These are phyloP conservation scores for Russula compacta DNA, from an alignment of 768 basidiomycete genomes.

Conservation along the genomic window DNA sequence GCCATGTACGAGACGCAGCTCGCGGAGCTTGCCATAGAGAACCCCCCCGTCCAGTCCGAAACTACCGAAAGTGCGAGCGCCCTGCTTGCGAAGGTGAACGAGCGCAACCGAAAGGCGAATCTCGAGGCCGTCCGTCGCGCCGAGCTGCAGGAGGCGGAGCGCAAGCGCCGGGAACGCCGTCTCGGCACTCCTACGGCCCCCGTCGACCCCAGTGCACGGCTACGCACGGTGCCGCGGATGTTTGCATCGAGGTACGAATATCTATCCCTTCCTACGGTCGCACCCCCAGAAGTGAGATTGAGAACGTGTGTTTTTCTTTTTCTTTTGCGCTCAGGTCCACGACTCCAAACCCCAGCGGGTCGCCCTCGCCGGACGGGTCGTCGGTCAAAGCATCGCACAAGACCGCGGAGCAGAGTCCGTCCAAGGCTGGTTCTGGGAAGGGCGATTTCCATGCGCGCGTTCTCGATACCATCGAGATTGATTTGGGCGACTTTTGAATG, in stretches of 20 bases:
- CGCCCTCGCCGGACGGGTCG: constrained; percentile 25
- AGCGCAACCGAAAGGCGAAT: constrained; percentile 82
- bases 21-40: constrained; percentile 35
- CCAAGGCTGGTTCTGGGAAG: constrained; percentile 27
- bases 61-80: constrained; percentile 23
- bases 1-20: constrained; percentile 55
- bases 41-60: constrained; percentile 10
- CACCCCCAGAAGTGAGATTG: not conserved
- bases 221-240: constrained; percentile 54
- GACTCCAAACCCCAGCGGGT: constrained; percentile 32
- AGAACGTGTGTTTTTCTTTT: not conserved
- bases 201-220: constrained; percentile 57
- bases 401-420: constrained; percentile 21
- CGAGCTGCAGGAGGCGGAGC: constrained; percentile 59
- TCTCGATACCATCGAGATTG: constrained; percentile 62
- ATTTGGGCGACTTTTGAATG: constrained; percentile 64
- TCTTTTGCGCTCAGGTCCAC: constrained; percentile 27
- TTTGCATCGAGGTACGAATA: constrained; percentile 55
- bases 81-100: constrained; percentile 74
- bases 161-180: constrained; percentile 61
- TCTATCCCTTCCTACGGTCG: not conserved
- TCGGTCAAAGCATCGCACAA: constrained; percentile 29
- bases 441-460: constrained; percentile 47
- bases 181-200: constrained; percentile 34
- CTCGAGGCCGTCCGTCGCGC: constrained; percentile 70